phyloP scores from a whole-genome alignment of 352 stramenopile species.

The Globisporangium rhizosaccharum region DNA sequence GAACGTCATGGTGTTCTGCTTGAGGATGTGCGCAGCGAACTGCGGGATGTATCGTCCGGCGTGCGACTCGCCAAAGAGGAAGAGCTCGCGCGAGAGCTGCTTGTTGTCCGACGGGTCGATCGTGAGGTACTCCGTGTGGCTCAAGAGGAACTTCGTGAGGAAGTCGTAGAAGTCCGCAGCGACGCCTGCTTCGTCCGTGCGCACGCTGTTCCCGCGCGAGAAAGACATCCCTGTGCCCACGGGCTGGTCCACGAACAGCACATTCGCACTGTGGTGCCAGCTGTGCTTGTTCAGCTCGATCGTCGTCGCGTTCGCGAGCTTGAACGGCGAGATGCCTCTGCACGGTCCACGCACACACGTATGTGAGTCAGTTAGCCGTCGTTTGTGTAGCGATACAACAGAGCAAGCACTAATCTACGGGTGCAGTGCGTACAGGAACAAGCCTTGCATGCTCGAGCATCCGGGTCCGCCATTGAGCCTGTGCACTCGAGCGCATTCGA shows the following conservation, averaged over 20 bases:
- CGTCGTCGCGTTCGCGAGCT: conserved; percentile 39
- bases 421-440: conserved; percentile 48
- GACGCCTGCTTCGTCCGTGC: conserved; percentile 37
- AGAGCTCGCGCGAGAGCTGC: conserved; percentile 74
- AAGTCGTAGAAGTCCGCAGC: conserved; percentile 92
- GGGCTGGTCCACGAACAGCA: conserved; percentile 84
- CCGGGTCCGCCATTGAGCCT: conserved; percentile 79
- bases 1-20: conserved; percentile 61
- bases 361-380: too few relatives aligned
- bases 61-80: conserved; percentile 96
- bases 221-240: conserved; percentile 77
- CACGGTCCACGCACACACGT: neutral
- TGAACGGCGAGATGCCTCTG: conserved; percentile 65
- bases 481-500: neutral
- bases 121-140: conserved; percentile 73
- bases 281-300: conserved; percentile 66
- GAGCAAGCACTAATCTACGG: neutral
- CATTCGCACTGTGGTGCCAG: conserved; percentile 67
- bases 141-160: conserved; percentile 88
- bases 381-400: neutral
- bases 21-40: conserved; percentile 92
- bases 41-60: conserved; percentile 96
- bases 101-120: conserved; percentile 27
- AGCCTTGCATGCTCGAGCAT: conserved; percentile 76
- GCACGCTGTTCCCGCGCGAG: conserved; percentile 48